A percentile compares a stretch with the other conserved stretches of the same genome.
Evolutionary conservation across 75 land plant species (phyloP).

Genomic region (Cupressus sempervirens): DNA sequence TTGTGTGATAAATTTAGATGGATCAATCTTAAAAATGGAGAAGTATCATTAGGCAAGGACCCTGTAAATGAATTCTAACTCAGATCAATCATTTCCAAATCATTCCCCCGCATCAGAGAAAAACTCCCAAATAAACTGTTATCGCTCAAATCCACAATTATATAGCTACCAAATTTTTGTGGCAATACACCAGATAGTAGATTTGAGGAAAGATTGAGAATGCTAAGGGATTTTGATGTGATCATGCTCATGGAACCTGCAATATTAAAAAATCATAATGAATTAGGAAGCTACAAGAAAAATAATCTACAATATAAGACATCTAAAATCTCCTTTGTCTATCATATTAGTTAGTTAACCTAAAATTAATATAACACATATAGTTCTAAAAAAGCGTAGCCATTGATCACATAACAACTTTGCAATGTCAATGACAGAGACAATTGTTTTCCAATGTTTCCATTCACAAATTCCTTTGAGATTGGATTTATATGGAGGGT

Average conservation of each 20-base stretch:
- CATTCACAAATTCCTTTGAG: background rate
- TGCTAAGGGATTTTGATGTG: conserved; percentile 44
- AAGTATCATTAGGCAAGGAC: conserved; percentile 42
- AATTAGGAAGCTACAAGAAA: background rate
- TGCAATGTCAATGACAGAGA: background rate
- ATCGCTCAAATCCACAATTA: conserved; percentile 66
- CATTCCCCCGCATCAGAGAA: conserved; percentile 63
- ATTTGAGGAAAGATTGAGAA: conserved; percentile 74
- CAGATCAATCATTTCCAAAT: conserved; percentile 52
- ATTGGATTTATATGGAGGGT: background rate
- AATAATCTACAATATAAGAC: background rate
- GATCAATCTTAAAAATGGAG: conserved; percentile 51
- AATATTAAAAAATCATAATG: background rate
- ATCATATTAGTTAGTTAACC: background rate
- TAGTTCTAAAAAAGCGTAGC: background rate
- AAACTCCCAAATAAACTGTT: conserved; percentile 65
- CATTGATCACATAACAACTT: background rate
- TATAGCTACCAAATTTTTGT: conserved; percentile 41
- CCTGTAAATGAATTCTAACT: conserved; percentile 68
- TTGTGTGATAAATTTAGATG: conserved; percentile 51
- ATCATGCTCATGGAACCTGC: conserved; percentile 66
- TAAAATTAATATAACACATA: background rate
- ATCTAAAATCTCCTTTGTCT: background rate
- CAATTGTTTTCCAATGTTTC: background rate
- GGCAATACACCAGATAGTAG: conserved; percentile 68